A percentile compares a stretch with the other conserved stretches of the same genome.
Conservation (phyloP, 2,329 filamentous ascomycete genomes). For the Chalaropsis ovoidea region DNA sequence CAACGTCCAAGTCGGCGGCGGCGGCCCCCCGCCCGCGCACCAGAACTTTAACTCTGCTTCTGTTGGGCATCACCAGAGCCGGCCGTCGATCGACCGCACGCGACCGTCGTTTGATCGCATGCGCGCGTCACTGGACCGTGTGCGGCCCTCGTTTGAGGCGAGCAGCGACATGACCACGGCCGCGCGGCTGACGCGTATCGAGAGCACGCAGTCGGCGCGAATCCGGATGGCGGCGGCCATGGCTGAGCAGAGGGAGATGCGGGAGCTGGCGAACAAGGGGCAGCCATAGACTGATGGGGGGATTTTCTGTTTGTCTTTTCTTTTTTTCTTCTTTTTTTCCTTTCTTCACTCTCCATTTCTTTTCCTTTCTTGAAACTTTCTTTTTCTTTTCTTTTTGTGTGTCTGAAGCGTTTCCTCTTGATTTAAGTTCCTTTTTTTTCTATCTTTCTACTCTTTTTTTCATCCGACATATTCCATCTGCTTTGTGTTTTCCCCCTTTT, state of each 20-base stretch:
- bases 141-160: slow-evolving; percentile 72
- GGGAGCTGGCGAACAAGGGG: slow-evolving; percentile 9
- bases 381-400: background rate
- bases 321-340: background rate
- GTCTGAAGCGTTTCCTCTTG: slow-evolving; percentile 16
- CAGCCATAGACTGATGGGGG: slow-evolving; percentile 10
- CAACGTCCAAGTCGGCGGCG: slow-evolving; percentile 28
- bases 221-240: background rate
- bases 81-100: slow-evolving; percentile 55
- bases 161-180: slow-evolving; percentile 88
- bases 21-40: slow-evolving; percentile 28
- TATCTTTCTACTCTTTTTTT: slow-evolving; percentile 28
- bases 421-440: slow-evolving; percentile 28
- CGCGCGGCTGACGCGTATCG: slow-evolving; percentile 71
- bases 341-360: background rate
- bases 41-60: slow-evolving; percentile 27
- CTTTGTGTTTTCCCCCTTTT: slow-evolving; percentile 26
- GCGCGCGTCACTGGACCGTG: slow-evolving; percentile 75
- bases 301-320: background rate
- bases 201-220: slow-evolving; percentile 52
- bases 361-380: slow-evolving; percentile 6
- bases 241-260: background rate
- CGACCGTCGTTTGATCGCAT: slow-evolving; percentile 83
- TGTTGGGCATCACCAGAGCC: slow-evolving; percentile 32
- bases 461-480: background rate